These are phyloP conservation scores for Trichoderma brevicompactum DNA, from an alignment of 2,329 filamentous ascomycete species.

Conservation along the genomic window DNA sequence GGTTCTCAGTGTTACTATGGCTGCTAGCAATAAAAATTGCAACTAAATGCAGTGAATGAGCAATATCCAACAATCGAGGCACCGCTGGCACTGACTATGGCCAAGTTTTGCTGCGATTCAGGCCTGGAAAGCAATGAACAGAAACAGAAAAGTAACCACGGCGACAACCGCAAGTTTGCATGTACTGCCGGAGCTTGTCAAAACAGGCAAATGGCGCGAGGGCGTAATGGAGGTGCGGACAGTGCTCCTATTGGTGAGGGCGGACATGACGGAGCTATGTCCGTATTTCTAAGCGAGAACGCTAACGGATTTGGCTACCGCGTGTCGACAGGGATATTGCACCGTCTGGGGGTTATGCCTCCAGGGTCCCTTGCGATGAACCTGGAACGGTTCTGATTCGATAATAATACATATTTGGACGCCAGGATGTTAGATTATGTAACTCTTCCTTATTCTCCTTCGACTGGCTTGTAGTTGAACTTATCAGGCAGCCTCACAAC, in stretches of 20 bases:
- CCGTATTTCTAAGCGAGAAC: slow-evolving; percentile 28
- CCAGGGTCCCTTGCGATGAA: too few species aligned
- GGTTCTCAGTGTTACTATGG: background rate
- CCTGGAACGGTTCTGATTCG: background rate
- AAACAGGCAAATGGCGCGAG: background rate
- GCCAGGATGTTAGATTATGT: background rate
- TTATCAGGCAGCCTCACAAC: too few species aligned
- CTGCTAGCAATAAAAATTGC: background rate
- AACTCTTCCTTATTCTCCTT: background rate
- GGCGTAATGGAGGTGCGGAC: background rate
- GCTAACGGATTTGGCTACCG: background rate
- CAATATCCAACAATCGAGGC: background rate
- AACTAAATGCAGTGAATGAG: background rate
- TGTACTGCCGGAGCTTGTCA: background rate
- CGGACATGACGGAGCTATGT: slow-evolving; percentile 29
- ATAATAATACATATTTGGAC: background rate
- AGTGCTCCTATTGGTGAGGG: slow-evolving; percentile 27
- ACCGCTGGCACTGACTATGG: background rate
- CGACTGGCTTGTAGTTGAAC: background rate
- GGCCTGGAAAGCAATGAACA: background rate
- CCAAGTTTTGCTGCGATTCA: background rate
- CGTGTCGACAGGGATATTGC: background rate
- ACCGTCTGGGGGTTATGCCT: too few species aligned
- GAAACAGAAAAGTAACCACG: too few species aligned
- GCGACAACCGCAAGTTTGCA: background rate